These are phyloP conservation scores for Populus hybrid DNA, from an alignment of 441 rosid species.

Conservation along the genomic window DNA sequence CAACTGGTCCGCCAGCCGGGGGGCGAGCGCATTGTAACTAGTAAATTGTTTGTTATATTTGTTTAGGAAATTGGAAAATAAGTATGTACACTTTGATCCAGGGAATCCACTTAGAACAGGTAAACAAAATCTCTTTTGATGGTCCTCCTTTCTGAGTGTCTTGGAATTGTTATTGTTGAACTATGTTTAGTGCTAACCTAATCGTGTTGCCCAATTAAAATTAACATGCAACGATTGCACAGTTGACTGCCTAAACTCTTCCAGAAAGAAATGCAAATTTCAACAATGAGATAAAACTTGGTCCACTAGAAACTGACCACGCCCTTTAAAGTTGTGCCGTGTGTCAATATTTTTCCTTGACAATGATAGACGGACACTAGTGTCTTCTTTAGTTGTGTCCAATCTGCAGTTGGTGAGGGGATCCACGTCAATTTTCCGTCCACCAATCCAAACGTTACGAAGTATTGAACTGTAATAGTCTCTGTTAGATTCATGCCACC, in stretches of 20 bases:
- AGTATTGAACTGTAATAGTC: not conserved
- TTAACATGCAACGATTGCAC: too few relatives aligned
- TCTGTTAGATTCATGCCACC: too few relatives aligned
- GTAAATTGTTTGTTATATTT: slow-evolving; percentile 6
- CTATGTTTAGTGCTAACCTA: not conserved
- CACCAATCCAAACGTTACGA: not conserved
- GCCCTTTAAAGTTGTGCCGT: too few relatives aligned
- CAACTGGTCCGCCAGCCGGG: not conserved
- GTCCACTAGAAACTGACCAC: too few relatives aligned
- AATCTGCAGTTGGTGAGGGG: too few relatives aligned
- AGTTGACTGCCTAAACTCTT: too few relatives aligned
- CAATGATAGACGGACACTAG: too few relatives aligned
- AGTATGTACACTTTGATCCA: not conserved
- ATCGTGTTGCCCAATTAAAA: not conserved
- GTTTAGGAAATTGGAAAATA: slow-evolving; percentile 8
- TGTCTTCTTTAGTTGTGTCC: too few relatives aligned
- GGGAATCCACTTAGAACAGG: not conserved
- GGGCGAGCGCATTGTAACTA: not conserved
- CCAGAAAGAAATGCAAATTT: too few relatives aligned
- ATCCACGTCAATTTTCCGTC: not conserved
- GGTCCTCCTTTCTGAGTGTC: not conserved
- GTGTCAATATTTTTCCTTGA: too few relatives aligned
- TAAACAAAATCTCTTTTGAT: not conserved
- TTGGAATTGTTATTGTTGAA: not conserved
- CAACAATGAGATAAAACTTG: too few relatives aligned